Base-by-base conservation (phyloP, 177 flowering plant genomes). In the Vitis hybrid region DNA sequence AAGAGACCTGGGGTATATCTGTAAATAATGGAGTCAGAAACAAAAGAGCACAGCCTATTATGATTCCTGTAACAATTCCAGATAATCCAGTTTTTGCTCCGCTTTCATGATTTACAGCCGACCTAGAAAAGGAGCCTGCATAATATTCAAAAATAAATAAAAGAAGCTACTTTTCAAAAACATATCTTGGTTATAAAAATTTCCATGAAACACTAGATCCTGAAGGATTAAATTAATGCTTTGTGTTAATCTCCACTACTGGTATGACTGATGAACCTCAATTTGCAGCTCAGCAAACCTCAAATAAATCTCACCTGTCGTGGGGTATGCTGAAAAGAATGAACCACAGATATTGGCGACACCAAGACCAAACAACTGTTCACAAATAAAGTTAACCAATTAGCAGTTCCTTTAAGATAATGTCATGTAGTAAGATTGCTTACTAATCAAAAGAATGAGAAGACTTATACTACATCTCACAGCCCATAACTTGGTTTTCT, bases 81-180 rank as follows among this genome's bases (percentile, higher is more conserved):
- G 99, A 84, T 60, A 92, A 74, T 64, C 98, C 98, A 72, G 99
- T 88, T 86, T 87, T 92, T 71, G 99, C 98, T 69, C 98, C 98
- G 80, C 99, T 92, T 82, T 96, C 99, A 81, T 96, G 85, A 77
- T 91, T 96, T 65, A 96, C 99, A 61, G 99, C 99, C 51, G 99
- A 96, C 78, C 99, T 87, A 56, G 98, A 93, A 80, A 96, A 96
- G 75, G 99, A 96, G n/a, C 99, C 98, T 96, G 83, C 78, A 77
- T 61, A 64, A 71, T 21, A 72, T 65, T 48, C 50, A 63, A 67
- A 74, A 50, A 8, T 18, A 19, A 30, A 46, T 56, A 27, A 60
- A 46, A 52, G n/a, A 18, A 71, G 5, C 60, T n/a, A 35, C 17
- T 24, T 56, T 55, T 72, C 57, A 66, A 56, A 59, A 71, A 52